phyloP scores from a whole-genome alignment of 495 filamentous ascomycete genomes.

The Thermochaetoides thermophila region DNA sequence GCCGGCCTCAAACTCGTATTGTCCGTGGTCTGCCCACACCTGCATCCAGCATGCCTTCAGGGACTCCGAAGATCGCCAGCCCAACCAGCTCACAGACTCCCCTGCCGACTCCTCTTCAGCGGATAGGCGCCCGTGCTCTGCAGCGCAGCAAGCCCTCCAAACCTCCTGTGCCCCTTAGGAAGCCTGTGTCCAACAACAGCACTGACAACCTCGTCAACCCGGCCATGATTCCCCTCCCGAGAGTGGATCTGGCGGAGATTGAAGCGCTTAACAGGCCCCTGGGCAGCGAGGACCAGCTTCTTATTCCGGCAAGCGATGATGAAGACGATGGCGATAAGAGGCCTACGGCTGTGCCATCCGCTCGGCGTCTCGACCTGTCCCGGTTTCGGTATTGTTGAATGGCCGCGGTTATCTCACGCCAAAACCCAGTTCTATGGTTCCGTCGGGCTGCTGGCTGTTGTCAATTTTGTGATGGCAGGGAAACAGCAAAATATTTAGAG shows the following conservation, averaged over 20 bases:
- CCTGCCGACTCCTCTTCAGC: conserved; percentile 30
- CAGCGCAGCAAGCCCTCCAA: conserved; percentile 16
- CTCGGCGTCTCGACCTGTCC: conserved; percentile 33
- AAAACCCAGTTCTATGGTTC: too few species aligned
- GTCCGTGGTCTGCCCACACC: conserved; percentile 20
- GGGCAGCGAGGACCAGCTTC: conserved; percentile 67
- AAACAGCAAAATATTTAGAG: conserved; percentile 1
- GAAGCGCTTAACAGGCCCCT: conserved; percentile 23
- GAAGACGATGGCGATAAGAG: conserved; percentile 31
- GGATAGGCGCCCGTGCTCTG: conserved; percentile 29
- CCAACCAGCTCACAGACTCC: conserved; percentile 11
- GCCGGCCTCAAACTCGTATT: conserved; percentile 9
- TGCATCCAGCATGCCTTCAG: conserved; percentile 14
- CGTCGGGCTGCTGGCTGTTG: not conserved
- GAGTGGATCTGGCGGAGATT: conserved; percentile 25
- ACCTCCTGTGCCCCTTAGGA: conserved; percentile 19
- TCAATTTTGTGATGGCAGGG: not conserved
- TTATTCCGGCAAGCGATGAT: conserved; percentile 56
- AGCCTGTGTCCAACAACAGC: conserved; percentile 10
- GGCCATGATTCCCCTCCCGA: conserved; percentile 26
- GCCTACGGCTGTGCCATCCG: conserved; percentile 1
- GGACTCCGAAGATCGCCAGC: conserved; percentile 13
- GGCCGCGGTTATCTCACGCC: too few species aligned
- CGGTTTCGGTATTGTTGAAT: conserved; percentile 37
- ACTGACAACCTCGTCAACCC: conserved; percentile 20